phyloP scores from a whole-genome alignment of 2,329 filamentous ascomycete genomes.

The Cercospora zeae-maydis region DNA sequence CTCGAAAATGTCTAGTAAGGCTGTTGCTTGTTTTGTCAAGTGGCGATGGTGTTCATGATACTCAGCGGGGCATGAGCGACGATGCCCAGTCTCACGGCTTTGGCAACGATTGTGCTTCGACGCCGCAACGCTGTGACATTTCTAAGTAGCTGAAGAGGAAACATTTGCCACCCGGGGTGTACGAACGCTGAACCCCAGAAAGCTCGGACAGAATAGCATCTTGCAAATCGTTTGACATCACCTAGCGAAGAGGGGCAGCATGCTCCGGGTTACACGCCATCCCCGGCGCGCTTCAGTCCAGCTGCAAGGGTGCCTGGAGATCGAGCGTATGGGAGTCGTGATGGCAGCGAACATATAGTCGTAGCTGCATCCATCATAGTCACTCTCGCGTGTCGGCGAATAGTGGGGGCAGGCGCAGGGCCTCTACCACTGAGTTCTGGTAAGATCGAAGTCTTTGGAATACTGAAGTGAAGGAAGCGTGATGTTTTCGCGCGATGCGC shows the following conservation, averaged over 20 bases:
- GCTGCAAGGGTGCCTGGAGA: not conserved
- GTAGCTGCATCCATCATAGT: conserved; percentile 8
- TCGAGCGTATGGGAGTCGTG: not conserved
- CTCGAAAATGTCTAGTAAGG: not conserved
- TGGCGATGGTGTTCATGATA: not conserved
- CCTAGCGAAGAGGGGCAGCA: no score
- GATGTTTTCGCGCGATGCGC: not conserved
- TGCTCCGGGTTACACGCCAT: not conserved
- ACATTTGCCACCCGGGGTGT: not conserved
- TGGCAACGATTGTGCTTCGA: not conserved
- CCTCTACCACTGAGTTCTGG: conserved; percentile 13
- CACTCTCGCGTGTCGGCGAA: not conserved
- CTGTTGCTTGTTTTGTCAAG: not conserved
- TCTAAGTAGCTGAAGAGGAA: not conserved
- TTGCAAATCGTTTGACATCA: not conserved
- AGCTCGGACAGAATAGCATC: not conserved
- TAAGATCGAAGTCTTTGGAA: conserved; percentile 12
- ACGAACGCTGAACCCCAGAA: not conserved
- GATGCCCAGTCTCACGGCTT: not conserved
- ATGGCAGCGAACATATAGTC: conserved; percentile 3
- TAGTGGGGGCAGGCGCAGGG: conserved; percentile 1
- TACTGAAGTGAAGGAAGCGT: conserved; percentile 1
- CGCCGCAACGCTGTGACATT: not conserved
- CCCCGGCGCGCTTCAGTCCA: not conserved
- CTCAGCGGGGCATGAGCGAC: not conserved